phyloP scores from a whole-genome alignment of 805 yeast genomes.

The Metschnikowia proteae region DNA sequence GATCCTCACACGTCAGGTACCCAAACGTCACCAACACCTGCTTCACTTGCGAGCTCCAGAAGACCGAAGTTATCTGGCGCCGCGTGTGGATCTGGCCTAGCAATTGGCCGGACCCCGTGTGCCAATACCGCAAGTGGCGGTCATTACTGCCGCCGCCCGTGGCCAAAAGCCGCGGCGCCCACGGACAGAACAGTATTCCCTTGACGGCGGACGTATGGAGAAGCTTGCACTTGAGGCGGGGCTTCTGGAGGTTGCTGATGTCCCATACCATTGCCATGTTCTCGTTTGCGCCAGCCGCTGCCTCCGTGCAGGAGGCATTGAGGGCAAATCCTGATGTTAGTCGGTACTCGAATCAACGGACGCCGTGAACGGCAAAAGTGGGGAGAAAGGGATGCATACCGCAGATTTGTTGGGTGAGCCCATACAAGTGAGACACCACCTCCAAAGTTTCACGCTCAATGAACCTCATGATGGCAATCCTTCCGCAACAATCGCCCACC shows the following conservation, averaged over 20 bases:
- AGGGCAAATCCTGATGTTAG: constrained; percentile 53
- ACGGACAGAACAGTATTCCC: constrained; percentile 87
- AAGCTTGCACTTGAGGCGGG: constrained; percentile 46
- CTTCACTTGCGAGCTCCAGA: constrained; percentile 64
- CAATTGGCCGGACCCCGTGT: constrained; percentile 71
- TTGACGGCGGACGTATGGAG: constrained; percentile 85
- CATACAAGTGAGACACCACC: constrained; percentile 19
- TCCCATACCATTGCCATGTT: constrained; percentile 80
- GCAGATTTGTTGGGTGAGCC: constrained; percentile 37
- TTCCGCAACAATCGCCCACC: constrained; percentile 67
- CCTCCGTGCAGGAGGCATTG: constrained; percentile 47
- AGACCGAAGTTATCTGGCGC: constrained; percentile 74
- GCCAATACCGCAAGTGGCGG: constrained; percentile 82
- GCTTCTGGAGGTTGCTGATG: constrained; percentile 31
- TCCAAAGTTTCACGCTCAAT: constrained; percentile 12
- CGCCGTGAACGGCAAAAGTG: too few relatives aligned
- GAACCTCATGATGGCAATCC: constrained; percentile 42
- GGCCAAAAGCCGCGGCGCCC: constrained; percentile 75
- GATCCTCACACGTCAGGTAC: constrained; percentile 48
- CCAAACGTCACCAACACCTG: constrained; percentile 83
- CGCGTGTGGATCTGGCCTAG: constrained; percentile 52
- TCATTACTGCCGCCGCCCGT: constrained; percentile 92
- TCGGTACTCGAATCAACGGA: neutral
- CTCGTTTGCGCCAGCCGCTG: constrained; percentile 85
- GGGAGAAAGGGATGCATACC: constrained; percentile 22